Conservation (phyloP, 1,284 basidiomycete genomes). For the Moniliophthora roreri region DNA sequence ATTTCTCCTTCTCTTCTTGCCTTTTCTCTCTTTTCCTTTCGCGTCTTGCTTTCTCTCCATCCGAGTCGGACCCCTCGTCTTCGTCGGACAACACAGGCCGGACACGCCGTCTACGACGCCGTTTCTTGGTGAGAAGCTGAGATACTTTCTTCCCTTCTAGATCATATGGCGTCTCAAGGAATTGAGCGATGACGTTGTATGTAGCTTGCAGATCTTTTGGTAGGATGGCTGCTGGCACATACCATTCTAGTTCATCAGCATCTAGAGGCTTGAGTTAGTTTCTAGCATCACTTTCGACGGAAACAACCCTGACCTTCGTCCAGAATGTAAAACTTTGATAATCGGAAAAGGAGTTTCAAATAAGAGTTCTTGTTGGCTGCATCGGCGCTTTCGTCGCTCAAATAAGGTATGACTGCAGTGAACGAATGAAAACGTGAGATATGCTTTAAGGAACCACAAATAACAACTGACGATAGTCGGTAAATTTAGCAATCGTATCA, state of each 20-base stretch:
- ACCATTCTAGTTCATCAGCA: slow-evolving; percentile 77
- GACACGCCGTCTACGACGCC: slow-evolving; percentile 58
- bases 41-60: slow-evolving; percentile 4
- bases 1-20: slow-evolving; percentile 57
- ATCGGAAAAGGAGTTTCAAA: slow-evolving; percentile 80
- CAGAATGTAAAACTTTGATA: slow-evolving; percentile 63
- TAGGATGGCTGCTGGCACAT: slow-evolving; percentile 65
- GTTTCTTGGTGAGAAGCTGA: slow-evolving; percentile 60
- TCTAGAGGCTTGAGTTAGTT: slow-evolving; percentile 36
- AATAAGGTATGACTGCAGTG: slow-evolving; percentile 68
- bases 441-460: not conserved
- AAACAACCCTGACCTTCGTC: slow-evolving; percentile 51
- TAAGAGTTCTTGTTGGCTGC: slow-evolving; percentile 76
- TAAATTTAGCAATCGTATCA: slow-evolving; percentile 72
- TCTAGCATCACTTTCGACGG: not conserved
- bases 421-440: not conserved
- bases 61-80: slow-evolving; percentile 3
- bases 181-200: slow-evolving; percentile 74
- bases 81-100: slow-evolving; percentile 53
- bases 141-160: slow-evolving; percentile 72
- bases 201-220: slow-evolving; percentile 64
- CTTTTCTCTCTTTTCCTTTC: slow-evolving; percentile 30
- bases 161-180: slow-evolving; percentile 72
- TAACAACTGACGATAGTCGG: slow-evolving; percentile 66
- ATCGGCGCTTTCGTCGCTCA: slow-evolving; percentile 69